These are phyloP conservation scores for Naganishia kalamii DNA, from an alignment of 768 basidiomycete genomes.

Conservation along the genomic window DNA sequence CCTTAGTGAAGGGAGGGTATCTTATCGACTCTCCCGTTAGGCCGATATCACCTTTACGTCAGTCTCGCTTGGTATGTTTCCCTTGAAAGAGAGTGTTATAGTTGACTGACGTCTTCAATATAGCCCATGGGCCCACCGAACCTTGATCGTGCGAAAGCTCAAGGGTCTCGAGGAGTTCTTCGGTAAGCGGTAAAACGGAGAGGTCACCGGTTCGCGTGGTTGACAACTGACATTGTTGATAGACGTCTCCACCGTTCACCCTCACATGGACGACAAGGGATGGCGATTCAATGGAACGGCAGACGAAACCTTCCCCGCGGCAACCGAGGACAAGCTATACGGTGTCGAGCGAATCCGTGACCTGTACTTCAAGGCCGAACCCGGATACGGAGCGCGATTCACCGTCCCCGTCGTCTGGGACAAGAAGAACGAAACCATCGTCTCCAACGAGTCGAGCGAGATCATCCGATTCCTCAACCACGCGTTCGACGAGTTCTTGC, in stretches of 20 bases:
- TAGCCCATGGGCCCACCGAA: conserved; percentile 78
- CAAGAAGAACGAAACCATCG: conserved; percentile 74
- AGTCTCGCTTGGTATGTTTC: conserved; percentile 67
- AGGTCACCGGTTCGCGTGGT: neutral
- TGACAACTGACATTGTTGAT: neutral
- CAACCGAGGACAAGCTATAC: conserved; percentile 70
- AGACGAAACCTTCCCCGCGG: conserved; percentile 52
- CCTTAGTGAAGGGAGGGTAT: neutral
- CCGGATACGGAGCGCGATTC: conserved; percentile 58
- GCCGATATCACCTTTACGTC: conserved; percentile 86
- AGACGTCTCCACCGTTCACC: conserved; percentile 79
- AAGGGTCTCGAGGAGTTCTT: conserved; percentile 85
- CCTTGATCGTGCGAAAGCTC: conserved; percentile 78
- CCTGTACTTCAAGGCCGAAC: conserved; percentile 70
- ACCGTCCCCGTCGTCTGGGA: conserved; percentile 77
- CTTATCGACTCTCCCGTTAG: conserved; percentile 46
- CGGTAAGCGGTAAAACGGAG: conserved; percentile 53
- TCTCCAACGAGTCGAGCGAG: conserved; percentile 86
- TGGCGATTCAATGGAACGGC: conserved; percentile 78
- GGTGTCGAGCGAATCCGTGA: conserved; percentile 68
- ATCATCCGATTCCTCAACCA: conserved; percentile 88
- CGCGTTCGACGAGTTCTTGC: conserved; percentile 65
- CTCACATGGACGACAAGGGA: conserved; percentile 72
- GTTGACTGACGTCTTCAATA: neutral
- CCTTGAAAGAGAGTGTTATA: conserved; percentile 4